phyloP scores from a whole-genome alignment of 495 filamentous ascomycete genomes.

The Tuber indicum region DNA sequence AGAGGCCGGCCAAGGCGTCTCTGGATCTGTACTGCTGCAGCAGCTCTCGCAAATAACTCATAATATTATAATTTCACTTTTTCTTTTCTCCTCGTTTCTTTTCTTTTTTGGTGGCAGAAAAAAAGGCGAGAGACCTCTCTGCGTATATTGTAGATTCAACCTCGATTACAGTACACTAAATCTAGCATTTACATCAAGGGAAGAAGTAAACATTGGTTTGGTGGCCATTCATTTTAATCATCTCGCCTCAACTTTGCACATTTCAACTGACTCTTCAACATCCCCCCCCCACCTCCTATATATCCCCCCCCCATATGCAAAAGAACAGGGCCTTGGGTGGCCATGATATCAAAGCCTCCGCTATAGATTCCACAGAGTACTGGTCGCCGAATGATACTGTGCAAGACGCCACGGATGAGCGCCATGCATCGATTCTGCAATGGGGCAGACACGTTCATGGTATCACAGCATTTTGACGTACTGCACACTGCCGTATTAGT shows the following conservation, averaged over 20 bases:
- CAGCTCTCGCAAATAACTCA: background rate
- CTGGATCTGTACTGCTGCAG: background rate
- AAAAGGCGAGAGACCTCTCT: conserved; percentile 1
- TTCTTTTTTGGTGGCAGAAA: background rate
- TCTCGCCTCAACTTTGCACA: background rate
- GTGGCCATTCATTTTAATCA: background rate
- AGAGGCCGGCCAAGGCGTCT: background rate
- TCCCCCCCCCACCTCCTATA: background rate
- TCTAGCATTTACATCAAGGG: background rate
- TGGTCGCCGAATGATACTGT: conserved; percentile 2
- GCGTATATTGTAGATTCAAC: background rate
- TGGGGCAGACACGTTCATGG: background rate
- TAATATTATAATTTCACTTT: background rate
- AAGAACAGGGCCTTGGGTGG: background rate
- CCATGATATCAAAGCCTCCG: background rate
- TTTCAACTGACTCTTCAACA: background rate
- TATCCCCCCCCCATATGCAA: background rate
- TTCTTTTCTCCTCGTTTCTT: background rate
- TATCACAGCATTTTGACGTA: background rate
- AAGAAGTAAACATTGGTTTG: background rate
- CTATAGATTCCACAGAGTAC: background rate
- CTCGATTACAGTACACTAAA: background rate
- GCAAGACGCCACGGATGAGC: background rate
- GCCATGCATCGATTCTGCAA: background rate
- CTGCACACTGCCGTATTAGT: background rate